Percentiles rank a stretch among this genome's conserved stretches.
Evolutionary conservation across 192 early-diverging fungal genomes (phyloP).

Genomic region (Coemansia aciculifera): DNA sequence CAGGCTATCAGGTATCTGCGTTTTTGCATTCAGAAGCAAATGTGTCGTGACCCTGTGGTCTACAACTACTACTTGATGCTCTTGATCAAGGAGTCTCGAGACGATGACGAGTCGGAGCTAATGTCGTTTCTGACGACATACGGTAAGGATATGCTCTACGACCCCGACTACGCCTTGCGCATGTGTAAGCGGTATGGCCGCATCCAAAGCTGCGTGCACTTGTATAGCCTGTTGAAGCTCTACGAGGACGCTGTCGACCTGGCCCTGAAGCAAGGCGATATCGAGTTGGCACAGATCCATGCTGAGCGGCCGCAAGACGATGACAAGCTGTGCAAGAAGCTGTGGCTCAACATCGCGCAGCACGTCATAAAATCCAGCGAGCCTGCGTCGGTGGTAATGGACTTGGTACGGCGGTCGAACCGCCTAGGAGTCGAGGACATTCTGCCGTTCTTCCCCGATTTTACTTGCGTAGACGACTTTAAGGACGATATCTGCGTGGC

Average conservation of each 20-base stretch:
- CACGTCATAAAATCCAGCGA: constrained; percentile 84
- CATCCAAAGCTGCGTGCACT: constrained; percentile 83
- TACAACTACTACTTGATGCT: constrained; percentile 89
- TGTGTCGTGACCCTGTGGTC: constrained; percentile 82
- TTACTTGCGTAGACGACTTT: constrained; percentile 96
- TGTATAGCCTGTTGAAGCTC: constrained; percentile 84
- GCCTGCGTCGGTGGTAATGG: constrained; percentile 87
- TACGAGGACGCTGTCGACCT: constrained; percentile 92
- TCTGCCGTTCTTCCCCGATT: constrained; percentile 95
- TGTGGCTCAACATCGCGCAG: constrained; percentile 94
- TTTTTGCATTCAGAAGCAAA: constrained; percentile 73
- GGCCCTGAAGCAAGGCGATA: constrained; percentile 79
- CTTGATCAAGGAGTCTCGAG: constrained; percentile 33
- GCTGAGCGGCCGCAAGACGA: constrained; percentile 88
- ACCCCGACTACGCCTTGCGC: constrained; percentile 88
- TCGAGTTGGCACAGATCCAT: constrained; percentile 88
- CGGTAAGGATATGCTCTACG: constrained; percentile 80
- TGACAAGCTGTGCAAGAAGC: constrained; percentile 75
- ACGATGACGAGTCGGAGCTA: constrained; percentile 66
- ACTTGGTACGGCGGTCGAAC: constrained; percentile 76
- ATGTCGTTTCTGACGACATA: constrained; percentile 71
- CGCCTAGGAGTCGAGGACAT: constrained; percentile 91
- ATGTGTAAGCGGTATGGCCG: constrained; percentile 82
- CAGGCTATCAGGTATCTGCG: constrained; percentile 88
- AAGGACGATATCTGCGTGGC: constrained; percentile 93